Conservation (phyloP, 2,329 filamentous ascomycete species). For the Fusarium subglutinans region DNA sequence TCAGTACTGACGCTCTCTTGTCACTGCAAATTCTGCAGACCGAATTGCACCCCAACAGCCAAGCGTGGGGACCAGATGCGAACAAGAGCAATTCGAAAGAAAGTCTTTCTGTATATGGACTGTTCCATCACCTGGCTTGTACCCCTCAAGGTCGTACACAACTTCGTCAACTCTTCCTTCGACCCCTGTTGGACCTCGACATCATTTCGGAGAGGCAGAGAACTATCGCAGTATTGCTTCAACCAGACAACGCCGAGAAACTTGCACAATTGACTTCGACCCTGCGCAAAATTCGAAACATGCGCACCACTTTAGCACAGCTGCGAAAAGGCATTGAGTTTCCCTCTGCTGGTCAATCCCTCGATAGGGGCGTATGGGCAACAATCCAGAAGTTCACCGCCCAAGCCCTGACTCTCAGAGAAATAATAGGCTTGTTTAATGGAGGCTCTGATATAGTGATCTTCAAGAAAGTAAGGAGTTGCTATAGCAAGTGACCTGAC, state of each 20-base stretch:
- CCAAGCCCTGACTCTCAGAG: constrained; percentile 74
- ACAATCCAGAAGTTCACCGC: constrained; percentile 77
- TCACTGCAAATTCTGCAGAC: constrained; percentile 87
- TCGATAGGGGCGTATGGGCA: constrained; percentile 76
- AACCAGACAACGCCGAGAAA: constrained; percentile 70
- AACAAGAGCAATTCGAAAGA: constrained; percentile 74
- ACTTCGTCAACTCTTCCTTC: constrained; percentile 83
- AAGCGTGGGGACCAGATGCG: constrained; percentile 68
- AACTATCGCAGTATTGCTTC: constrained; percentile 73
- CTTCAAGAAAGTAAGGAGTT: constrained; percentile 54
- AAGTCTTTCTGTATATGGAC: constrained; percentile 81
- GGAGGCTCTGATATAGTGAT: constrained; percentile 29
- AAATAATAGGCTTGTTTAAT: constrained; percentile 56
- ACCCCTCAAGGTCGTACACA: constrained; percentile 81
- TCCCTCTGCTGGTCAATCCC: constrained; percentile 57
- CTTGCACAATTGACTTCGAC: constrained; percentile 66
- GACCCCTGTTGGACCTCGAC: constrained; percentile 75
- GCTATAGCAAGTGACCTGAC: background rate
- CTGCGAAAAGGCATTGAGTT: constrained; percentile 80
- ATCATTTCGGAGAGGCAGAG: constrained; percentile 77
- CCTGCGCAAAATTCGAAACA: constrained; percentile 78
- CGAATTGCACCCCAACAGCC: constrained; percentile 83
- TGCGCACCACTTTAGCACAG: constrained; percentile 73
- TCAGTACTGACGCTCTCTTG: constrained; percentile 81
- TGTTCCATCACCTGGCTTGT: constrained; percentile 78